Base-by-base conservation (phyloP, 768 basidiomycete genomes). In the Floccularia luteovirens region DNA sequence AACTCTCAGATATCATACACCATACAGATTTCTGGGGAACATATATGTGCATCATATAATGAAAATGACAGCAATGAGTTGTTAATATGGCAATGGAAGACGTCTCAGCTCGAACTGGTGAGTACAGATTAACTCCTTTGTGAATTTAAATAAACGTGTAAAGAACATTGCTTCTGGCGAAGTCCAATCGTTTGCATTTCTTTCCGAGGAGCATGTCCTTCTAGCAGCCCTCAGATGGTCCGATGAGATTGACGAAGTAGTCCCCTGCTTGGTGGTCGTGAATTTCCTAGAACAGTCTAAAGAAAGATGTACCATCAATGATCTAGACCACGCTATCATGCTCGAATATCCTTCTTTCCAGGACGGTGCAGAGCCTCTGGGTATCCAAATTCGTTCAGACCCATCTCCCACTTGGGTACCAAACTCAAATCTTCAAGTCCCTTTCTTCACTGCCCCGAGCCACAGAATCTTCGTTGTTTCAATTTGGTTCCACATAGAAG, bases 1-100 rank as follows among this genome's bases (percentile, higher is more conserved):
- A 42, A 55, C 24, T 24, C 39, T 3, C 48, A 43, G 10, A 37
- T 61, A 24, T 61, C 67, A 20, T 75, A 67, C 46, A 57, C 61
- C 25, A 63, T 85, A n/a, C 79, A 81, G 53, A 59, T 79, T 11
- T 72, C 70, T 34, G 67, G 66, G 5, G 67, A 78, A 22, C 61
- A 64, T 22, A 45, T 84, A 13, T 76, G 67, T 8, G 54, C 83
- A 28, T 59, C 76, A 4, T 74, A 74, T 39, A 45, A 61, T 37
- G 56, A 57, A 41, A 42, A 41, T 5, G 51, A 52, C 24, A 61
- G 61, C 33, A 70, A 65, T 22, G 72, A 77, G 46, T 52, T 83
- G 10, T 57, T 70, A 17, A 58, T 80, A 16, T 85, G 79, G 80
- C 70, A 84, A 40, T 85, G 82, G 83, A 74, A 72, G 50, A 76